Base-by-base conservation (phyloP, 1,139 yeast species). In the Pichia sp. region DNA sequence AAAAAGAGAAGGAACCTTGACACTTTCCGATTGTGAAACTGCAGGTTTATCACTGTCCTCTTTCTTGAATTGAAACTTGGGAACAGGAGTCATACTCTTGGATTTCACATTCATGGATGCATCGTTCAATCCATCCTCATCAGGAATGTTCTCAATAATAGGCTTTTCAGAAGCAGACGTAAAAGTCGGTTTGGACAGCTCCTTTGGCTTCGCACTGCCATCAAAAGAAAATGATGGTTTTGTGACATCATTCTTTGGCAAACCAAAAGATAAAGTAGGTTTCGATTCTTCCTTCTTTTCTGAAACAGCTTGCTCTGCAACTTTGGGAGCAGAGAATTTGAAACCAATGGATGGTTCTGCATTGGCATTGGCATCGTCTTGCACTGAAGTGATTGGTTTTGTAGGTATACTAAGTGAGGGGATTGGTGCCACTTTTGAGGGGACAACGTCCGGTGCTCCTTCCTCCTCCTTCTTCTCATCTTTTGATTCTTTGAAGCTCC, bases 401-500 rank as follows among this genome's bases (percentile, higher is more conserved):
- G 27, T 14, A 25, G 7, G 7, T 13, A 14, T 25, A 13, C 7
- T 14, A 25, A 5, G 11, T 9, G 22, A 21, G 11, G 22, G 11
- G 22, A 21, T 11, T 9, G 6, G 5, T 16, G 11, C n/a, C 12
- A 16, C 13, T 5, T 13, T 25, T 25, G n/a, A 8, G 7, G 4
- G 12, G 12, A 14, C 18, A 3, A 9, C 15, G 8, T 13, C 5
- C 10, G 5, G 10, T 19, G 26, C 22, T 5, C n/a, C 27, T 33
- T 34, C 23, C 20, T 35, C 22, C 10, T 32, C 30, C 17, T 4
- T 17, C n/a, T n/a, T n/a, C n/a, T n/a, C n/a, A n/a, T n/a, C n/a
- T n/a, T n/a, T n/a, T n/a, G 5, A 12, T 11, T 43, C 42, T 7
- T 33, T 33, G 24, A 44, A 40, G 11, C 47, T 37, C 34, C 46